Percentiles rank a stretch among this genome's conserved stretches.
Conservation (phyloP, 2,329 filamentous ascomycete species). For the Teratosphaeriaceae sp. region DNA sequence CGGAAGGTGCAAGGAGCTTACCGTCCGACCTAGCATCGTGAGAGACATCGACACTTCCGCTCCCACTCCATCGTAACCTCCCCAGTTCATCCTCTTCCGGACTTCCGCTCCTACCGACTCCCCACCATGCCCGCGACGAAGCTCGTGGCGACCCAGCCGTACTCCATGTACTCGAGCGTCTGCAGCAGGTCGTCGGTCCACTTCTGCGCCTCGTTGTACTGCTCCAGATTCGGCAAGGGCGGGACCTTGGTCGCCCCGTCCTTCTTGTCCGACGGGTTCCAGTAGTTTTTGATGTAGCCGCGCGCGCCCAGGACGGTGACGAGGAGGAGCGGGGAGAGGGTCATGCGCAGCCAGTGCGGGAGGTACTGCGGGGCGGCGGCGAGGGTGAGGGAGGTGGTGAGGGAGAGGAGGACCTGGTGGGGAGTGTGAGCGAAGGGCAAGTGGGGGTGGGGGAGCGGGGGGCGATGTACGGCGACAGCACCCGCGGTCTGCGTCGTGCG, state of each 20-base stretch:
- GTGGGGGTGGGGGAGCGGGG: not conserved
- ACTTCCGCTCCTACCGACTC: too few species aligned
- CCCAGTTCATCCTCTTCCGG: too few species aligned
- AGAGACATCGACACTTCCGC: too few species aligned
- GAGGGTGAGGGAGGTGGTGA: conserved; percentile 21
- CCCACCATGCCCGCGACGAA: conserved; percentile 20
- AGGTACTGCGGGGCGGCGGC: conserved; percentile 14
- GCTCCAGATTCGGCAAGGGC: conserved; percentile 22
- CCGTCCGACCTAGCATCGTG: too few species aligned
- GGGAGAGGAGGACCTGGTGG: conserved; percentile 24
- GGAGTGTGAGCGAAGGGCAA: not conserved
- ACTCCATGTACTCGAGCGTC: conserved; percentile 29
- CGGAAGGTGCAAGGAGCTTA: too few species aligned
- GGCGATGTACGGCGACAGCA: conserved; percentile 29
- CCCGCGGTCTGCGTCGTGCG: conserved; percentile 38
- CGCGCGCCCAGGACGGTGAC: conserved; percentile 23
- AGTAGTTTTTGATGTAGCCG: conserved; percentile 30
- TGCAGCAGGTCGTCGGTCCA: conserved; percentile 27
- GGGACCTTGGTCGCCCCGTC: conserved; percentile 23
- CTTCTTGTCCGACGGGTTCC: conserved; percentile 24
- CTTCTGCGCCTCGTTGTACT: conserved; percentile 30
- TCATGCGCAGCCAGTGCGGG: conserved; percentile 11
- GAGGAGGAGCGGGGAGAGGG: conserved; percentile 21
- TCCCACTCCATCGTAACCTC: too few species aligned
- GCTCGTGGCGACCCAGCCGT: conserved; percentile 28